phyloP scores from a whole-genome alignment of 2,329 filamentous ascomycete species.

The Colletotrichum caudatum region DNA sequence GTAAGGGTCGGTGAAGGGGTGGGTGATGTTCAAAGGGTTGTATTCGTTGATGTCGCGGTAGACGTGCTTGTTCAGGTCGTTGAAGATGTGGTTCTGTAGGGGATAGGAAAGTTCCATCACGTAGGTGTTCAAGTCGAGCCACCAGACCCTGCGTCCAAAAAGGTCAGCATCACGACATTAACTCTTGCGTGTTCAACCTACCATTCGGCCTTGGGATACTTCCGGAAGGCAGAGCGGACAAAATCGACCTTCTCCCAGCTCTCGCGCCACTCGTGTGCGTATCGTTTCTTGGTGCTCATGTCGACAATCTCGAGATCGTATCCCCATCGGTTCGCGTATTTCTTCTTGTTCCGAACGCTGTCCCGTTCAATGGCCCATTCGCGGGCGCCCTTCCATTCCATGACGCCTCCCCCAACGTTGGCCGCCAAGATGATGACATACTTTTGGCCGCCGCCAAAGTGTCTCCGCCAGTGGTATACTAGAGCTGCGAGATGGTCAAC shows the following conservation, averaged over 20 bases:
- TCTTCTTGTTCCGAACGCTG: constrained; percentile 94
- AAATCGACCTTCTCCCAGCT: constrained; percentile 99
- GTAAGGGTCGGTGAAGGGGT: constrained; percentile 80
- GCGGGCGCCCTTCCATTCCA: constrained; percentile 97
- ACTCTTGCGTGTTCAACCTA: constrained; percentile 59
- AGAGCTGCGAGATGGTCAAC: constrained; percentile 58
- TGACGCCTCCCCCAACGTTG: constrained; percentile 95
- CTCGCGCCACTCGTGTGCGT: constrained; percentile 98
- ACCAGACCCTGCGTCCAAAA: constrained; percentile 84
- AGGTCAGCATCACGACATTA: neutral
- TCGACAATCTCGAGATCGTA: constrained; percentile 97
- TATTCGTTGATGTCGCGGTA: constrained; percentile 97
- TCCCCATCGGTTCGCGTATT: constrained; percentile 88
- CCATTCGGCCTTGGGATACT: constrained; percentile 97
- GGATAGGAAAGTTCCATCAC: constrained; percentile 97
- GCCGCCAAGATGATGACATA: constrained; percentile 94
- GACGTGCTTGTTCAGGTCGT: constrained; percentile 76
- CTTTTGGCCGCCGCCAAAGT: constrained; percentile 87
- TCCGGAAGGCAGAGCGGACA: constrained; percentile 86
- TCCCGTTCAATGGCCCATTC: constrained; percentile 99
- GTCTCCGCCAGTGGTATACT: constrained; percentile 75
- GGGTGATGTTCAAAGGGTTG: constrained; percentile 93
- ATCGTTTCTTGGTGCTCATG: constrained; percentile 98
- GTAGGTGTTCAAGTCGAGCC: constrained; percentile 97
- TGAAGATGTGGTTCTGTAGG: constrained; percentile 90